Conservation (phyloP, 1,284 basidiomycete genomes). For the Microbotryomycetes sp. region DNA sequence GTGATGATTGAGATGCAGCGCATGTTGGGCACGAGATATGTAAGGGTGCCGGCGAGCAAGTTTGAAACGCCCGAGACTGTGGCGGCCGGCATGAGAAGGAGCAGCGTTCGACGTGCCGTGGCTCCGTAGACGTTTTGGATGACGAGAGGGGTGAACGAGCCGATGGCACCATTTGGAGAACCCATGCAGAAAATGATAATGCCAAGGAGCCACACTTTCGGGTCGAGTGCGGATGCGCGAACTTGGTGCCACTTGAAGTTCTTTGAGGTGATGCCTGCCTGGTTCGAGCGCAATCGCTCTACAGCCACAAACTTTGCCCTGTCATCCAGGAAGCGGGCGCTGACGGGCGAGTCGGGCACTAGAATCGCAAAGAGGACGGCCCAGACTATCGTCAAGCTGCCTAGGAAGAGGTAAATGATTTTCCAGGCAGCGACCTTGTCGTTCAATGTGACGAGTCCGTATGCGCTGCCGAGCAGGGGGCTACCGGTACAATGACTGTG, state of each 20-base stretch:
- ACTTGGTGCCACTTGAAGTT: background rate
- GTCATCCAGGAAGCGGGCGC: conserved; percentile 36
- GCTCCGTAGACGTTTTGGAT: background rate
- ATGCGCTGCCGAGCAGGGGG: background rate
- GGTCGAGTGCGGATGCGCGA: background rate
- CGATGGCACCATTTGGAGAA: background rate
- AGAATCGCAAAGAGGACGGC: conserved; percentile 11
- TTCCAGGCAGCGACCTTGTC: conserved; percentile 1
- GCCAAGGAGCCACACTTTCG: background rate
- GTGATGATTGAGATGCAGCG: background rate
- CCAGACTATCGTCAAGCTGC: conserved; percentile 3
- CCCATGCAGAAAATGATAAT: background rate
- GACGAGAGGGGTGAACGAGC: background rate
- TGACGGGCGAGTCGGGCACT: conserved; percentile 15
- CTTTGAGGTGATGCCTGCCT: conserved; percentile 30
- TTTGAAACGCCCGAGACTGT: background rate
- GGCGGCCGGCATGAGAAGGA: background rate
- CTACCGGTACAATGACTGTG: too few relatives aligned
- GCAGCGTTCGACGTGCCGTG: background rate
- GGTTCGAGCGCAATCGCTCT: conserved; percentile 37
- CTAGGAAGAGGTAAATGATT: conserved; percentile 15
- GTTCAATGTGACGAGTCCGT: background rate
- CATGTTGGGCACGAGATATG: background rate
- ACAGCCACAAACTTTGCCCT: conserved; percentile 36
- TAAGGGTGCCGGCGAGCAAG: background rate